These are phyloP conservation scores for Brassica incana DNA, from an alignment of 345 rosid genomes.

Conservation along the genomic window DNA sequence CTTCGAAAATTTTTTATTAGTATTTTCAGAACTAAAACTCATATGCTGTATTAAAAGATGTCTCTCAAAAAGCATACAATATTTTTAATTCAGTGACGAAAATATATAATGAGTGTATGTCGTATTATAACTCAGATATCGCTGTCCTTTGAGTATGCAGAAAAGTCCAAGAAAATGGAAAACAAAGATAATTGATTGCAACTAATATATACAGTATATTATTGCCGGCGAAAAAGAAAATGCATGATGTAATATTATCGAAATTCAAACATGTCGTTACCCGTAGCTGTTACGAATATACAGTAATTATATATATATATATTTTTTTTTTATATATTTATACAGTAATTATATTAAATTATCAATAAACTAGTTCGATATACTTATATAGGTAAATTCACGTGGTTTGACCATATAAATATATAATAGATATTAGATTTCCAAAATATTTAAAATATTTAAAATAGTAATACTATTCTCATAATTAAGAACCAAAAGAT, in stretches of 20 bases:
- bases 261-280: constrained; percentile 22
- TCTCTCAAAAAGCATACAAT: not conserved
- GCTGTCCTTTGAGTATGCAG: not conserved
- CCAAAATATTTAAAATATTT: constrained; percentile 2
- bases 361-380: constrained; percentile 15
- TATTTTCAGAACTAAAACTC: not conserved
- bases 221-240: not conserved
- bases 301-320: not conserved
- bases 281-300: not conserved
- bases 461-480: not conserved
- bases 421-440: not conserved
- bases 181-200: constrained; percentile 1
- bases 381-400: constrained; percentile 18
- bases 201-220: not conserved
- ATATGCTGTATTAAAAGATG: not conserved
- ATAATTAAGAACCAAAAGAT: constrained; percentile 9
- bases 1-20: not conserved
- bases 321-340: too few relatives aligned
- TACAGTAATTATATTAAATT: constrained; percentile 8
- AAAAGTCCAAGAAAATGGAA: constrained; percentile 20
- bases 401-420: constrained; percentile 34
- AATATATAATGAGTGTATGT: not conserved
- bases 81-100: not conserved
- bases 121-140: not conserved
- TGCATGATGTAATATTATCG: not conserved